These are phyloP conservation scores for Acer negundo DNA, from an alignment of 345 rosid genomes.

Conservation along the genomic window DNA sequence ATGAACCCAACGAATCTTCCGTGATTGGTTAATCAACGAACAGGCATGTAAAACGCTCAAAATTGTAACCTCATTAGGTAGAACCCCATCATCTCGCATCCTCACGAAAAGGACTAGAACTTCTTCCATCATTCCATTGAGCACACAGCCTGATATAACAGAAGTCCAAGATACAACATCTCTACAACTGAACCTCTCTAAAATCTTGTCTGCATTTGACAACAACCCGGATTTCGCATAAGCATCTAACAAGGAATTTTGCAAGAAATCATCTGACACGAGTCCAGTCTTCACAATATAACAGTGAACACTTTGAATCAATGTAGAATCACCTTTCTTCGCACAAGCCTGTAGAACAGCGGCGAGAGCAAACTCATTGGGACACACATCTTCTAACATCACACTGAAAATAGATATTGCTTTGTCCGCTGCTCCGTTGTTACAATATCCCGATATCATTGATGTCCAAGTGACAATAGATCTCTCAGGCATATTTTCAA, in stretches of 20 bases:
- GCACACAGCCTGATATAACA: conserved; percentile 39
- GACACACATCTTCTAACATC: conserved; percentile 33
- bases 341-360: conserved; percentile 41
- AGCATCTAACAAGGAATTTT: conserved; percentile 45
- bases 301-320: conserved; percentile 35
- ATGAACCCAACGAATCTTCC: conserved; percentile 32
- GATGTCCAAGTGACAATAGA: conserved; percentile 47
- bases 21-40: conserved; percentile 18
- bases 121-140: conserved; percentile 31
- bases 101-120: conserved; percentile 38
- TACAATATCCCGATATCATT: conserved; percentile 38
- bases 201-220: conserved; percentile 33
- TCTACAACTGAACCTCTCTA: conserved; percentile 23
- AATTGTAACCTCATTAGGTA: conserved; percentile 45
- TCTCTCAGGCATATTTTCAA: conserved; percentile 49
- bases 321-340: conserved; percentile 20
- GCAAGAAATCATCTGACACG: conserved; percentile 35
- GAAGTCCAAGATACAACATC: conserved; percentile 62
- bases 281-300: conserved; percentile 40
- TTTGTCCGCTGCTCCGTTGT: conserved; percentile 21
- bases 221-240: conserved; percentile 40
- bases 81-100: conserved; percentile 47
- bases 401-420: conserved; percentile 27
- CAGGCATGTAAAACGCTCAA: conserved; percentile 48
- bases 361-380: conserved; percentile 45